These are phyloP conservation scores for Nitzschia inconspicua DNA, from an alignment of 108 stramenopile genomes.

Conservation along the genomic window DNA sequence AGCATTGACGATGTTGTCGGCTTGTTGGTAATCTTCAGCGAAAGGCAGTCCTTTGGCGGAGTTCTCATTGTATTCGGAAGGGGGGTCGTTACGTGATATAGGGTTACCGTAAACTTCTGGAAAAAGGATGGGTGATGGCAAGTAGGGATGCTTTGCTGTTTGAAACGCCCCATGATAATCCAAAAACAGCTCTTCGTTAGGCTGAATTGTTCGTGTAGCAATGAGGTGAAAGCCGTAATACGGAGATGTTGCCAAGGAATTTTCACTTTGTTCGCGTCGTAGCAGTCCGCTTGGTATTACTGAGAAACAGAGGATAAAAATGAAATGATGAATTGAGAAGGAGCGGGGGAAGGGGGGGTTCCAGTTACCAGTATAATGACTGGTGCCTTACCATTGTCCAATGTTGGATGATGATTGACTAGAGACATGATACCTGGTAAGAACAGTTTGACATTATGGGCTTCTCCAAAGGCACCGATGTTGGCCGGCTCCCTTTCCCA, in stretches of 20 bases:
- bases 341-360: background rate
- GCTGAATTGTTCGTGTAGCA: slow-evolving; percentile 12
- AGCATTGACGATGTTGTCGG: slow-evolving; percentile 3
- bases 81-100: no score
- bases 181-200: slow-evolving; percentile 20
- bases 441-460: background rate
- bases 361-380: background rate
- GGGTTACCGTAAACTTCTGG: no score
- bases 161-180: no score
- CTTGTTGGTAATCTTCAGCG: slow-evolving; percentile 4
- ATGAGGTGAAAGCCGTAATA: slow-evolving; percentile 10
- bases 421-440: slow-evolving; percentile 17
- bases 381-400: slow-evolving; percentile 15
- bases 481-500: background rate
- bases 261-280: background rate
- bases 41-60: background rate
- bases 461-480: slow-evolving; percentile 18
- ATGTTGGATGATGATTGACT: slow-evolving; percentile 14
- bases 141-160: no score
- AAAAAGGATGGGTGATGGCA: no score
- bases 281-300: slow-evolving; percentile 1
- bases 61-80: no score
- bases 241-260: slow-evolving; percentile 8
- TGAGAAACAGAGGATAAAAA: background rate
- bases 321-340: background rate